Base-by-base conservation (phyloP, 140 eudicot genomes). In the Erigeron philadelphicus region DNA sequence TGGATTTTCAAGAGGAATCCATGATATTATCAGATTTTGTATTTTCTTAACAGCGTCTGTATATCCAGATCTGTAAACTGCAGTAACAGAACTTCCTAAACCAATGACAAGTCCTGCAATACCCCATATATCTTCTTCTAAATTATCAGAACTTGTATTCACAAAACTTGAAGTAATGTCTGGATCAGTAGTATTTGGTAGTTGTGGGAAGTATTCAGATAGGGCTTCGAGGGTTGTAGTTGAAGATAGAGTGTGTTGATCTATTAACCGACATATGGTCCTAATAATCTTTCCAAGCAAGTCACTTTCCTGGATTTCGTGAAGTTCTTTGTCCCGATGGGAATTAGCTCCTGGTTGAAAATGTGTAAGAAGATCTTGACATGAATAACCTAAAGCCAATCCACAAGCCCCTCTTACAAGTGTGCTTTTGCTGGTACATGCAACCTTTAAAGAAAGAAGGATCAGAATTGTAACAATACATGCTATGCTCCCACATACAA, bases 371-470 rank as follows among this genome's bases (percentile, higher is more conserved):
- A 89, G 95, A 82, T 84, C 91, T 77, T 89, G 89, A 76, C 89
- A 89, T 50, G 95, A 83, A 73, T 85, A 87, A 38, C 99, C 99
- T 79, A 94, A 79, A 66, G 88, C 99, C 76, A 87, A 83, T 65
- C 89, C 97, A 85, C 99, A 94, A 74, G 95, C 97, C 64, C 99
- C 99, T 87, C 86, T 94, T 61, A 94, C 97, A 48, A 94, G 83
- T 66, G 81, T 89, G 83, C 95, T 89, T 85, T 81, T 89, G 82
- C 95, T 89, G 11, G 52, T 52, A 66, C 83, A 75, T 73, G 95
- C 95, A 78, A 87, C 97, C 99, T 93, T 58, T 38, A 68, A 82
- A 61, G 59, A 21, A 57, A 57, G 61, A 41, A 21, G 7, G 61
- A 11, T 48, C 75, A 76, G 44, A 44, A 68, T 58, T 40, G 44